Evolutionary conservation across 108 stramenopile species (phyloP), one percentile per base, ranked within the genome.

Genomic region (Epipyxis sp.): DNA sequence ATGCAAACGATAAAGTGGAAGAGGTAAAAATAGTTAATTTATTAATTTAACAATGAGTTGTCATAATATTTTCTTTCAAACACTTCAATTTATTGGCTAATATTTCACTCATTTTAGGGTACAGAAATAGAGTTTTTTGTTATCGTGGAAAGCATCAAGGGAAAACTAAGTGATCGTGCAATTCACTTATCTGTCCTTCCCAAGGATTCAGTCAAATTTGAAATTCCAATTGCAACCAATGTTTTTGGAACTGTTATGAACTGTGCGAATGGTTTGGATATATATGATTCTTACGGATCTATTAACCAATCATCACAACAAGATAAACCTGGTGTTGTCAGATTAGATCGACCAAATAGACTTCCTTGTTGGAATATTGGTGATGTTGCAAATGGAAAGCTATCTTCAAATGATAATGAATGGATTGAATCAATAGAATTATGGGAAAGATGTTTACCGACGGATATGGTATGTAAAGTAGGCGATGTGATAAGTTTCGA

Each of bases 101-200:
- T n/a, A n/a, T n/a, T n/a, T n/a, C n/a, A n/a, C n/a, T n/a, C n/a
- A 6, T 27, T 57, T 6, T 42, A 74, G 71, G 50, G 71, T 30
- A 57, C 20, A 29, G 71, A 74, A 37, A 6, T 74, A 10, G 71
- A 74, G 34, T 74, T 74, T 39, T 74, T 54, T 42, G 71, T 74
- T 13, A 37, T 74, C 6, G 3, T 42, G 25, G 71, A 74, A 25
- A 46, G 16, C 3, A 29, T 57, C 10, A 39, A 42, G n/a, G 71
- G 71, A 30, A 27, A 37, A 27, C 6, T 74, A 20, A 6, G 71
- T 39, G 71, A 74, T 57, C 71, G 71, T 34, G 71, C 71, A 27
- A 57, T 74, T 13, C 71, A 74, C 43, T 42, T 74, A 10, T 6
- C 3, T 13, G 44, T 20, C 25, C 6, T 74, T 74, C 71, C 71